phyloP scores from a whole-genome alignment of 257 asterid species.

The Thymus quinquecostatus region DNA sequence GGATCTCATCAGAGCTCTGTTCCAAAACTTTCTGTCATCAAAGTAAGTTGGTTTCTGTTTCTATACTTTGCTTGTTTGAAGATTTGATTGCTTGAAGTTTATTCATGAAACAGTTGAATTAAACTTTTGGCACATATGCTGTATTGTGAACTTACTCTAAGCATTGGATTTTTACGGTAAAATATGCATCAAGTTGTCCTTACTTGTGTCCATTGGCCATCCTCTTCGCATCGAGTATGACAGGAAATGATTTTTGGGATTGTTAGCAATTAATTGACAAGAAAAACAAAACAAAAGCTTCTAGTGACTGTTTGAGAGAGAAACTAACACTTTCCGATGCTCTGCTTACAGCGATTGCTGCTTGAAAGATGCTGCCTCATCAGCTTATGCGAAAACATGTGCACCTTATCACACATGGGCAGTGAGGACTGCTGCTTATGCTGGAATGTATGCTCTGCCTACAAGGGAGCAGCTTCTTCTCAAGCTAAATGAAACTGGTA shows the following conservation, averaged over 20 bases:
- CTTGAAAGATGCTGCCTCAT: constrained; percentile 81
- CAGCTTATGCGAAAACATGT: constrained; percentile 80
- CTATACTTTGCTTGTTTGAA: background rate
- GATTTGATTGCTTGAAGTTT: constrained; percentile 10
- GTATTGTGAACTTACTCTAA: background rate
- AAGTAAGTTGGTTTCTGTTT: constrained; percentile 50
- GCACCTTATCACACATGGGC: constrained; percentile 97
- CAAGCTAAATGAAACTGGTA: constrained; percentile 82
- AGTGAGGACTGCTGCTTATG: constrained; percentile 88
- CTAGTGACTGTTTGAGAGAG: background rate
- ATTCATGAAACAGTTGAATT: background rate
- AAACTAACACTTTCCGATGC: background rate
- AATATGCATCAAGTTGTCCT: background rate
- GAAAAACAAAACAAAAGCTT: background rate
- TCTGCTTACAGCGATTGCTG: constrained; percentile 52
- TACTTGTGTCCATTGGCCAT: background rate
- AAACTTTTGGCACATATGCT: background rate
- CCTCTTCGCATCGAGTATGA: background rate
- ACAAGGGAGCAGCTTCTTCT: constrained; percentile 81
- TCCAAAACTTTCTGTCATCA: constrained; percentile 78
- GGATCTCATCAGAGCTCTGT: constrained; percentile 82
- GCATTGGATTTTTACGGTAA: background rate
- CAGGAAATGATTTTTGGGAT: too few relatives aligned
- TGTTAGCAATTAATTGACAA: background rate
- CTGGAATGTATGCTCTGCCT: constrained; percentile 98